Percentiles rank a stretch among this genome's conserved stretches.
Conservation (phyloP, 352 stramenopile genomes). For the Stephanocyclus meneghinianus region DNA sequence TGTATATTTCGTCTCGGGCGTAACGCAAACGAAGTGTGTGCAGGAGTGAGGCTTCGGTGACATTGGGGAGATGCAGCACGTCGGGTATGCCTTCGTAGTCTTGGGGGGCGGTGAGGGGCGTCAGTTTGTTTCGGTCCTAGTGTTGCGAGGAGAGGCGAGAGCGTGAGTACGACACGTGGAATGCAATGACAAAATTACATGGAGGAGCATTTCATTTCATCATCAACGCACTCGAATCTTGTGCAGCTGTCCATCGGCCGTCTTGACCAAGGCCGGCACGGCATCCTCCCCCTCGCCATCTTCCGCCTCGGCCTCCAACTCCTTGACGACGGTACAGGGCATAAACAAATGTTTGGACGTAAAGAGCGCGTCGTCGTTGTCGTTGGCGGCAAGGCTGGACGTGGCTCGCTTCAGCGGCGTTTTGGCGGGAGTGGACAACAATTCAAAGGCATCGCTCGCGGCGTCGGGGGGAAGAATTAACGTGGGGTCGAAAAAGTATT, state of each 20-base stretch:
- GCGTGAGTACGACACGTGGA: too few species aligned
- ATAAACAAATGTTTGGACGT: slow-evolving; percentile 74
- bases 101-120: slow-evolving; percentile 57
- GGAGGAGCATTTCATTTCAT: background rate
- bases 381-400: background rate
- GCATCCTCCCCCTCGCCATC: slow-evolving; percentile 5
- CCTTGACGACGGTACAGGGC: slow-evolving; percentile 79
- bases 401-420: background rate
- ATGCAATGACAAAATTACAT: background rate
- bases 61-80: slow-evolving; percentile 75
- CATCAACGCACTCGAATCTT: slow-evolving; percentile 55
- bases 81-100: slow-evolving; percentile 77
- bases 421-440: slow-evolving; percentile 18
- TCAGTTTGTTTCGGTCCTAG: slow-evolving; percentile 55
- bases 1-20: slow-evolving; percentile 84
- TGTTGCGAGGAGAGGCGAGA: background rate
- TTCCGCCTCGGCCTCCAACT: slow-evolving; percentile 49
- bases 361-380: slow-evolving; percentile 36
- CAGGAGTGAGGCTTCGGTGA: slow-evolving; percentile 81
- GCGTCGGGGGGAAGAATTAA: slow-evolving; percentile 50
- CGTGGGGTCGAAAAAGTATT: slow-evolving; percentile 82
- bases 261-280: slow-evolving; percentile 74
- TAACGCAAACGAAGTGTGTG: slow-evolving; percentile 83
- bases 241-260: slow-evolving; percentile 73
- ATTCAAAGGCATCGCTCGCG: slow-evolving; percentile 31